Percentiles rank a stretch among this genome's conserved stretches.
These are phyloP conservation scores for Boletus rex-veris DNA, from an alignment of 768 basidiomycete genomes.

Conservation along the genomic window DNA sequence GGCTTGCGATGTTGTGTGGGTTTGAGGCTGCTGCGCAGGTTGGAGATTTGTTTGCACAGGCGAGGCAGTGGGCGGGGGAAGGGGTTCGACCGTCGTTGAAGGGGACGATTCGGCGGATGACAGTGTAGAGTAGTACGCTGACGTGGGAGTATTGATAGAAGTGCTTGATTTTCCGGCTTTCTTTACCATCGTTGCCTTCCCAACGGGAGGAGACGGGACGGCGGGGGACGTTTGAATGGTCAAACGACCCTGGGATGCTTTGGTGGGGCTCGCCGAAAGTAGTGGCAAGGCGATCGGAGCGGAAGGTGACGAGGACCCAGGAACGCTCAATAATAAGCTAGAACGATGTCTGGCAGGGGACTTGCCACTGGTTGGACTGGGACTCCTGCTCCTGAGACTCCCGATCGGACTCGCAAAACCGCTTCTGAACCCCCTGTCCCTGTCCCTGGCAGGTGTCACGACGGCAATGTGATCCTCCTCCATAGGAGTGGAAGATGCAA, in stretches of 20 bases:
- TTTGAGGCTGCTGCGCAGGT: conserved; percentile 11
- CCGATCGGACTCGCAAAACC: conserved; percentile 67
- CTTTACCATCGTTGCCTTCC: background rate
- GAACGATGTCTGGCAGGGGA: conserved; percentile 36
- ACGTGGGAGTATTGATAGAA: conserved; percentile 45
- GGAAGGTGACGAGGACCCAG: conserved; percentile 31
- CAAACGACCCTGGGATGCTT: conserved; percentile 19
- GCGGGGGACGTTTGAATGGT: conserved; percentile 24
- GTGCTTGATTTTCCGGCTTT: conserved; percentile 17
- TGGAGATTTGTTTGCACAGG: conserved; percentile 20
- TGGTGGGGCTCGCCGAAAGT: conserved; percentile 29
- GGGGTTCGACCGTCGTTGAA: conserved; percentile 34
- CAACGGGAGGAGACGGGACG: conserved; percentile 3
- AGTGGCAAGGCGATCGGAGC: conserved; percentile 18
- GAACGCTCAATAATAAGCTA: conserved; percentile 49
- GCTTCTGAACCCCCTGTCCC: conserved; percentile 37
- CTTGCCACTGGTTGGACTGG: conserved; percentile 50
- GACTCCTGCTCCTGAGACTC: conserved; percentile 59
- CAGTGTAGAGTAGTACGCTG: conserved; percentile 44
- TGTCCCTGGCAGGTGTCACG: conserved; percentile 48
- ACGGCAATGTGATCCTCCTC: conserved; percentile 59
- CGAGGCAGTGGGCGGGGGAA: conserved; percentile 24
- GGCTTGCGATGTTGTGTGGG: conserved; percentile 15
- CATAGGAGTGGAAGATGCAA: conserved; percentile 45
- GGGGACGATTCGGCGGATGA: conserved; percentile 39